Conservation (phyloP, 192 early-diverging fungal species). For the Entomortierella lignicola region DNA sequence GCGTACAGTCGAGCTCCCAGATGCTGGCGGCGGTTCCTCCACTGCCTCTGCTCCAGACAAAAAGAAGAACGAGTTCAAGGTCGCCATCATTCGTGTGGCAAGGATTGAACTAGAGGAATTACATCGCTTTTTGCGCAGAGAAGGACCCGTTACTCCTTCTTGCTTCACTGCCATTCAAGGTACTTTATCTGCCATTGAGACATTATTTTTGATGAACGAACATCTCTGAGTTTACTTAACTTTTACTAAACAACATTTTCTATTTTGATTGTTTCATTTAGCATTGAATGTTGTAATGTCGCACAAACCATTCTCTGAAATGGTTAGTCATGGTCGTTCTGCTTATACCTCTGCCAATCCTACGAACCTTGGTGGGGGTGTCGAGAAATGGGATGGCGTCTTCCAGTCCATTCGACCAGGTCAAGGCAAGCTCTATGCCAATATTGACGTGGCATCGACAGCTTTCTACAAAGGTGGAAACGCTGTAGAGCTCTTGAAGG, state of each 20-base stretch:
- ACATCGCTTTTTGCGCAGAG: constrained; percentile 16
- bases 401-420: constrained; percentile 83
- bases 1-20: constrained; percentile 27
- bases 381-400: constrained; percentile 88
- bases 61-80: constrained; percentile 39
- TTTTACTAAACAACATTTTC: background rate
- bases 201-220: too few relatives aligned
- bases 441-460: constrained; percentile 66
- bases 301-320: constrained; percentile 42
- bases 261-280: background rate
- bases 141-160: constrained; percentile 26
- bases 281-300: constrained; percentile 53
- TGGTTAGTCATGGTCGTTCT: constrained; percentile 40
- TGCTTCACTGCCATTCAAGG: constrained; percentile 48
- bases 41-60: background rate
- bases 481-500: constrained; percentile 68
- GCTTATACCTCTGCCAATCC: constrained; percentile 25
- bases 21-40: background rate
- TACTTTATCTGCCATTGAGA: too few relatives aligned
- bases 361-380: constrained; percentile 66
- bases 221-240: too few relatives aligned
- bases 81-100: constrained; percentile 14
- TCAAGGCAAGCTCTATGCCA: constrained; percentile 63
- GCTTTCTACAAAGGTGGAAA: constrained; percentile 67
- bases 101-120: constrained; percentile 39